Evolutionary conservation across 2,329 filamentous ascomycete genomes (phyloP).

Genomic region (Biscogniauxia sp.): DNA sequence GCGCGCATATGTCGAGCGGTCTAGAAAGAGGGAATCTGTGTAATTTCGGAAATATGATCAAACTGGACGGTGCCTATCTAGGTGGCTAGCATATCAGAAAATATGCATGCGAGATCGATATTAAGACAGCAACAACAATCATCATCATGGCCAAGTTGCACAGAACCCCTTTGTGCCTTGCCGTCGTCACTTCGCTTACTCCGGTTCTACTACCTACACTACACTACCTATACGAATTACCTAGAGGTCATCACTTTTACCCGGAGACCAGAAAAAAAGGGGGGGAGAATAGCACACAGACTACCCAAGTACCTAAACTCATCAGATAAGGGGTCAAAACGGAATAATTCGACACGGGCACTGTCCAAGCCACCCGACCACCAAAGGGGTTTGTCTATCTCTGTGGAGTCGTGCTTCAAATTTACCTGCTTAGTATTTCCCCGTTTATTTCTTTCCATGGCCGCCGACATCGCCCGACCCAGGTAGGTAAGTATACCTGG

Average conservation of each 20-base stretch:
- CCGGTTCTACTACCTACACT: background rate
- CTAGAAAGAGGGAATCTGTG: background rate
- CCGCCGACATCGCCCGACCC: background rate
- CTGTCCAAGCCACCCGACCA: background rate
- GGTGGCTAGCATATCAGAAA: no score
- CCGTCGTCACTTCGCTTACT: background rate
- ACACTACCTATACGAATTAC: no score
- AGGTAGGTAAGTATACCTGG: background rate
- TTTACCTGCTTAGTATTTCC: background rate
- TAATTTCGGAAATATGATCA: no score
- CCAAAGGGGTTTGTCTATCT: background rate
- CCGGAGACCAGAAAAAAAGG: background rate
- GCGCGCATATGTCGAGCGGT: background rate
- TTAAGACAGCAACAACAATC: background rate
- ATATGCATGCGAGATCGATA: background rate
- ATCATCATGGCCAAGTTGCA: background rate
- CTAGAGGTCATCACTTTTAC: background rate
- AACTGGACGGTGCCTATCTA: background rate
- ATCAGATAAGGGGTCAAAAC: background rate
- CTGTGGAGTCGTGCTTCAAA: background rate
- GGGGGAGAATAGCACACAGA: no score
- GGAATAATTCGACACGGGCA: background rate
- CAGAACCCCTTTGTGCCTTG: background rate
- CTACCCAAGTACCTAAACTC: background rate
- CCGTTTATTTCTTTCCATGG: background rate